Conservation (phyloP, 345 rosid genomes). For the Microthlaspi erraticum region DNA sequence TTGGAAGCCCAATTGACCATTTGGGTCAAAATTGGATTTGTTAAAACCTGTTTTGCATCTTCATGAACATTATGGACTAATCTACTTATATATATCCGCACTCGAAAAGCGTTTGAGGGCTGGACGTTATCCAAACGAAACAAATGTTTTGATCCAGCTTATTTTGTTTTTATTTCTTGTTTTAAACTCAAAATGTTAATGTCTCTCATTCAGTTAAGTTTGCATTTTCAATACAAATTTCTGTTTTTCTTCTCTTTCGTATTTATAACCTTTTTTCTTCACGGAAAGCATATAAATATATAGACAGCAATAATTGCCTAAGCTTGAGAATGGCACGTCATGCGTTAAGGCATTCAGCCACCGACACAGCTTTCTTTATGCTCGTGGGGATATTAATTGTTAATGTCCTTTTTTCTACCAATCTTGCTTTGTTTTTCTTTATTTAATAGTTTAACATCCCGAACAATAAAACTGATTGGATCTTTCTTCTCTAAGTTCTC, state of each 20-base stretch:
- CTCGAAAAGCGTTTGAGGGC: no score
- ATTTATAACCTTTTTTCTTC: no score
- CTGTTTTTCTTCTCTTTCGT: no score
- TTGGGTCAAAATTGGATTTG: not conserved
- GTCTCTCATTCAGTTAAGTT: no score
- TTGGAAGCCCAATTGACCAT: conserved; percentile 9
- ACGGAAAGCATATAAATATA: conserved; percentile 2
- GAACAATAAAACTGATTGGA: conserved; percentile 8
- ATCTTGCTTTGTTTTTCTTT: conserved; percentile 9
- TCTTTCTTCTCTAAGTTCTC: not conserved
- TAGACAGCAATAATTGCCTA: conserved; percentile 25
- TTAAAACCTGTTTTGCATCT: not conserved
- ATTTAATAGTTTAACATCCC: conserved; percentile 17
- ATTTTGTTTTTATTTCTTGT: no score
- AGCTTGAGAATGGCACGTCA: conserved; percentile 44
- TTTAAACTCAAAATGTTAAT: no score
- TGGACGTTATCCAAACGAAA: no score
- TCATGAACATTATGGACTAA: not conserved
- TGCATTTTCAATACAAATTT: no score
- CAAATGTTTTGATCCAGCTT: no score
- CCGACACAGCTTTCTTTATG: conserved; percentile 44
- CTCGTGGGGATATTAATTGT: conserved; percentile 34
- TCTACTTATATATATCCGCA: no score
- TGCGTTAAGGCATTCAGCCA: conserved; percentile 33
- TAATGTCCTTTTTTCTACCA: conserved; percentile 31